phyloP scores from a whole-genome alignment of 2,329 filamentous ascomycete genomes.

The Penicillium sp. region DNA sequence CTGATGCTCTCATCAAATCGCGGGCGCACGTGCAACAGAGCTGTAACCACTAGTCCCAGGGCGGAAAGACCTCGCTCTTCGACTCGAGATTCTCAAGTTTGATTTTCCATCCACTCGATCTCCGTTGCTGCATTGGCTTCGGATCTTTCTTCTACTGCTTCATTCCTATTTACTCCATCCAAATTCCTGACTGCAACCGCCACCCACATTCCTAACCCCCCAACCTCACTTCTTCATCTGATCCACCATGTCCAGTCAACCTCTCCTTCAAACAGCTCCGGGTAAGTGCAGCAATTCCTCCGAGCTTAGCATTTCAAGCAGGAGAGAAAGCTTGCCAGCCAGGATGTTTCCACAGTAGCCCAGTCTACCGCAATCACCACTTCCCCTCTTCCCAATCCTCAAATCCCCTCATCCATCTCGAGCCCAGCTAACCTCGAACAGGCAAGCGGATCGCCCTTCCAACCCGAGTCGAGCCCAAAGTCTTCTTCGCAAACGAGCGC shows the following conservation, averaged over 20 bases:
- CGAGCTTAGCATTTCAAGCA: not conserved
- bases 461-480: constrained; percentile 96
- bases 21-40: constrained; percentile 21
- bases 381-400: constrained; percentile 3
- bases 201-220: constrained; percentile 9
- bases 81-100: constrained; percentile 1
- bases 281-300: constrained; percentile 55
- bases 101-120: not conserved
- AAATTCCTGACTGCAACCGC: constrained; percentile 7
- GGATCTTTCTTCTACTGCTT: not conserved
- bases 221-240: not conserved
- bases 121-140: not conserved
- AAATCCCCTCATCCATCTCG: not conserved
- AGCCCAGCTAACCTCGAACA: constrained; percentile 39
- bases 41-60: constrained; percentile 18
- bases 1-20: constrained; percentile 16
- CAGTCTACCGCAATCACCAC: not conserved
- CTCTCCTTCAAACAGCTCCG: constrained; percentile 88
- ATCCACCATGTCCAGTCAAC: constrained; percentile 83
- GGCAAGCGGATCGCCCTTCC: constrained; percentile 98
- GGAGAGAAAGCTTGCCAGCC: not conserved
- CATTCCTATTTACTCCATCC: constrained; percentile 1
- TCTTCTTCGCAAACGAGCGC: constrained; percentile 99
- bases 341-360: not conserved
- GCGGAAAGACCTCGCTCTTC: constrained; percentile 3